Evolutionary conservation across 768 basidiomycete genomes (phyloP), one percentile per base, ranked within the genome.

Genomic region (Mrakia gelida): DNA sequence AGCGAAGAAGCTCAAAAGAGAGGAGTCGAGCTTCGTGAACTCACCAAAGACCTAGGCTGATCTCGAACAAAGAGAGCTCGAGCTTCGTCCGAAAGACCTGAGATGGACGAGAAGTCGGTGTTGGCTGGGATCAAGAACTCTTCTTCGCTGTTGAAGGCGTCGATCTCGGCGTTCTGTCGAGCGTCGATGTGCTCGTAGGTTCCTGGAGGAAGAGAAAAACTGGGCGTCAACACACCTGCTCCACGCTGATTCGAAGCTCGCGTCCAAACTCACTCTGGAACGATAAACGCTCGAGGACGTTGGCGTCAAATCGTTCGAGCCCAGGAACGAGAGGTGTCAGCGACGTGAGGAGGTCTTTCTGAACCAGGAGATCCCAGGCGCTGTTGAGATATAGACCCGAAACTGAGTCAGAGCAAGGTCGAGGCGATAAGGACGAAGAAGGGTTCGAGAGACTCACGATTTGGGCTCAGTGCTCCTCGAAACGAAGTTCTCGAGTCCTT

Each of bases 151-250:
- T 89, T 86, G 85, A 95, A 95, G 18, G 88, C 86, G 1, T 87
- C 87, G 6, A 95, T 83, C 81, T 95, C 93, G 2, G 91, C 91
- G 71, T 87, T 87, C 86, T 95, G 94, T 8, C 94, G 89, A 23
- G 83, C 81, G 7, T 93, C 86, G 81, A 92, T 90, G 26, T 74
- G 63, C 49, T 80, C 76, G 75, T 84, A 84, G 52, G 79, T 80
- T 28, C 78, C 83, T 80, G 63, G 18, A 43, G 41, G 4, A 18
- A 63, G 59, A 0, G 13, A 28, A 45, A 38, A 41, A 49, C 38
- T 65, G 63, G 18, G 21, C 18, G 54, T n/a, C 54, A 38, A 38
- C 38, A 38, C 38, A 38, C 8, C 4, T 3, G 3, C 38, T 38
- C 38, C 38, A 38, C 38, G 28, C 65, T 38, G 21, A 56, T 13